These are phyloP conservation scores for Grosmannia serpens DNA, from an alignment of 2,329 filamentous ascomycete species.

Conservation along the genomic window DNA sequence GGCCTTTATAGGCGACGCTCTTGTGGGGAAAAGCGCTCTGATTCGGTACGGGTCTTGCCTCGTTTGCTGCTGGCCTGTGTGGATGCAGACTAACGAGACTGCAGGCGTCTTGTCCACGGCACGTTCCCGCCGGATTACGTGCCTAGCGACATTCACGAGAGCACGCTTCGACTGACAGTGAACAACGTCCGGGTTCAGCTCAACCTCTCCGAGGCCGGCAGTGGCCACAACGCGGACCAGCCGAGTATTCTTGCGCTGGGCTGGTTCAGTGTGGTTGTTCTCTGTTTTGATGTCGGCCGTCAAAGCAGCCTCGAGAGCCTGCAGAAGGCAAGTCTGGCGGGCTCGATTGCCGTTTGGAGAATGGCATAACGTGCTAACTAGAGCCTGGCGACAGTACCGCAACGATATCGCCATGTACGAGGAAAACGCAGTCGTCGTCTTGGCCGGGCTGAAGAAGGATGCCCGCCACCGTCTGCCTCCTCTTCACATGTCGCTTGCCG, in stretches of 20 bases:
- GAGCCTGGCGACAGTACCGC: conserved; percentile 5
- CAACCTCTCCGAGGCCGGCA: conserved; percentile 11
- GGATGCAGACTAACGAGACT: not conserved
- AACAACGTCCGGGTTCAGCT: conserved; percentile 8
- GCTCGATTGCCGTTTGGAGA: not conserved
- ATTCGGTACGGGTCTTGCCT: conserved; percentile 7
- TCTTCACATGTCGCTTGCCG: conserved; percentile 11
- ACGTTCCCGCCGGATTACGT: conserved; percentile 7
- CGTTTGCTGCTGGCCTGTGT: not conserved
- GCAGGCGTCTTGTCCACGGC: conserved; percentile 9
- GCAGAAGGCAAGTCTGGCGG: conserved; percentile 4
- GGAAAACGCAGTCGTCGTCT: conserved; percentile 11
- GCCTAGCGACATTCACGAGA: conserved; percentile 9
- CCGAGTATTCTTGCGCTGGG: conserved; percentile 10
- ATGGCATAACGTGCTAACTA: not conserved
- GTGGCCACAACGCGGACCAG: conserved; percentile 4
- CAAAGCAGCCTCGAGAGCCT: conserved; percentile 6
- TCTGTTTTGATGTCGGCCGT: conserved; percentile 12
- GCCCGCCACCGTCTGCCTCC: conserved; percentile 9
- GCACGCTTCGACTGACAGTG: conserved; percentile 7
- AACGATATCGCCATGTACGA: conserved; percentile 13
- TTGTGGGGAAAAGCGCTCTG: conserved; percentile 12
- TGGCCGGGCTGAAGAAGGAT: conserved; percentile 15
- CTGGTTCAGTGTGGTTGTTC: conserved; percentile 14
- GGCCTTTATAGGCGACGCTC: conserved; percentile 11